A percentile compares a stretch with the other conserved stretches of the same genome.
These are phyloP conservation scores for Suhomyces bolitotheri DNA, from an alignment of 1,139 yeast species.

Conservation along the genomic window DNA sequence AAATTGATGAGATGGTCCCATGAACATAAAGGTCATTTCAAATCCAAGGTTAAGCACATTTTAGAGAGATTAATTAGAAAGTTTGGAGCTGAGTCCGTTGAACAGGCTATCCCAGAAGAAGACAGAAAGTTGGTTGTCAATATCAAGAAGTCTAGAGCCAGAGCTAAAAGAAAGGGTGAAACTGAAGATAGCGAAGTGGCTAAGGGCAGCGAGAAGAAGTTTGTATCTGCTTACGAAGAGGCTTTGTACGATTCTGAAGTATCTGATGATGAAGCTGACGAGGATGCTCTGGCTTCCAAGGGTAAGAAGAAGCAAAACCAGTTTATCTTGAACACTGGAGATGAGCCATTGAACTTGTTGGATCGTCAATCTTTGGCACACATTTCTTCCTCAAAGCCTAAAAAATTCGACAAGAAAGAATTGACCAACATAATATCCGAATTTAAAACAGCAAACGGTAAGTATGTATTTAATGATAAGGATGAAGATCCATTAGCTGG, in stretches of 20 bases:
- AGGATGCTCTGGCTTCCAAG: constrained; percentile 28
- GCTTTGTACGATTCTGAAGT: constrained; percentile 65
- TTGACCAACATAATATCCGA: constrained; percentile 47
- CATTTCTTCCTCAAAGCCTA: constrained; percentile 83
- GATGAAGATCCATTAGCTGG: constrained; percentile 56
- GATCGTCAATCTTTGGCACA: constrained; percentile 84
- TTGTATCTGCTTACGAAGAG: constrained; percentile 83
- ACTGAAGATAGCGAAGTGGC: constrained; percentile 36
- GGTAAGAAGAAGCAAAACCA: constrained; percentile 46
- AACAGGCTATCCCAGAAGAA: constrained; percentile 79
- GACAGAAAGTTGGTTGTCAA: constrained; percentile 80
- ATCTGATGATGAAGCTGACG: constrained; percentile 44
- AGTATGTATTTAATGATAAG: constrained; percentile 47
- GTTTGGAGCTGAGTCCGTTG: constrained; percentile 82
- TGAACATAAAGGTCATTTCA: constrained; percentile 94
- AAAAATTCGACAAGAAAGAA: constrained; percentile 48
- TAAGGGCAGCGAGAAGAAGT: constrained; percentile 46
- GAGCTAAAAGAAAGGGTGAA: constrained; percentile 74
- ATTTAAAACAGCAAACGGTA: constrained; percentile 54
- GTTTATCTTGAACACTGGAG: constrained; percentile 75
- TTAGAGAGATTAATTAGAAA: constrained; percentile 87
- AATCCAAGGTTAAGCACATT: constrained; percentile 87
- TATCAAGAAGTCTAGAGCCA: constrained; percentile 80
- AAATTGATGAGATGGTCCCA: constrained; percentile 90
- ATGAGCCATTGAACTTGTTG: constrained; percentile 84